Evolutionary conservation across 805 yeast genomes (phyloP), one percentile per base, ranked within the genome.

Genomic region (Wickerhamomyces hampshirensis): DNA sequence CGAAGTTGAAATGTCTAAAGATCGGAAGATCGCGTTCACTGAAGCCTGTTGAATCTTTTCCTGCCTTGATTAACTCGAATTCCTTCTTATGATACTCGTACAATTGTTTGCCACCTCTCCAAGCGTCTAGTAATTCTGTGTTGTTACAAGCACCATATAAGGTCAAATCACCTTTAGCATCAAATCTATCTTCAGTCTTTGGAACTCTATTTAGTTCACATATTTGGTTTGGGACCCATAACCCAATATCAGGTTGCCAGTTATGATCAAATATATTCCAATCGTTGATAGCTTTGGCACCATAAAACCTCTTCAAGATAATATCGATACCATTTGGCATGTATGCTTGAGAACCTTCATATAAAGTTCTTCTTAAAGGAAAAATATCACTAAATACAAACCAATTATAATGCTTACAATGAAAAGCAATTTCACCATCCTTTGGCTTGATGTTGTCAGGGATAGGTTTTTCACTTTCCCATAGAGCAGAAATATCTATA

Each of bases 321-420:
- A 51, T 54, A 5, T 62, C 48, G 40, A 58, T 62, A 28, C 58
- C 58, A 32, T 59, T 57, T 14, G 75, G 75, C 31, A 68, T 53
- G 48, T 68, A 71, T 2, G 68, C 71, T 28, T 62, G 55, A 34
- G 68, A 68, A 27, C 75, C 76, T 51, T 71, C 77, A 26, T 65
- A 63, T 17, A 55, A 44, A 0, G 75, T 60, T 42, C 63, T 62
- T 36, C 66, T 57, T 34, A 71, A 46, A 11, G 75, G 75, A 32
- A 65, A 60, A 19, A 71, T 46, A 39, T 69, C 73, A 9, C 45
- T 40, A 28, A 42, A 37, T 2, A 45, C 32, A 34, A 50, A 51
- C 51, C 55, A 56, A 34, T 56, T 58, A 31, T 42, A 42, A 38
- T 56, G 51, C 37, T 57, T 56, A 29, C 58, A 52, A 39, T 51